Conservation (phyloP, 495 filamentous ascomycete species). For the Amphirosellinia nigrospora region DNA sequence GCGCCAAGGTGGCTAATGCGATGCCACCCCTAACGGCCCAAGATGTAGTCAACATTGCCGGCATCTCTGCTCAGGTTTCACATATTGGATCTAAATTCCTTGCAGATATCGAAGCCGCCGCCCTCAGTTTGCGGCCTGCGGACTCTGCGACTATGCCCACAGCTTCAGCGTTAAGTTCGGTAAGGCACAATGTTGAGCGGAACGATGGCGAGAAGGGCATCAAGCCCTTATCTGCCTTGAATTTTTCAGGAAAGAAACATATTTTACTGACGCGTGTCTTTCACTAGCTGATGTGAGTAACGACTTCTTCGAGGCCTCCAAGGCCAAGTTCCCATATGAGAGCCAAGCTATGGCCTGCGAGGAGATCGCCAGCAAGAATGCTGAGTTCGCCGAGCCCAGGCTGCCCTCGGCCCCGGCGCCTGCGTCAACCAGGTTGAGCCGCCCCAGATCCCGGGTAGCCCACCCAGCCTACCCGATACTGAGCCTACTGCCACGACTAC, state of each 20-base stretch:
- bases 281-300: constrained; percentile 18
- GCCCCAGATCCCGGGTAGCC: not conserved
- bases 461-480: not conserved
- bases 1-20: not conserved
- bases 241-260: not conserved
- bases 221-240: not conserved
- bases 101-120: not conserved
- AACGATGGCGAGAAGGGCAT: not conserved
- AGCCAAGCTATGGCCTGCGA: not conserved
- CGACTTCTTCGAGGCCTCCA: constrained; percentile 13
- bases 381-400: not conserved
- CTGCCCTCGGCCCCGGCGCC: constrained; percentile 5
- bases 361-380: constrained; percentile 11
- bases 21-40: not conserved
- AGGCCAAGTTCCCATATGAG: constrained; percentile 21
- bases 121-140: not conserved
- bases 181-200: constrained; percentile 10
- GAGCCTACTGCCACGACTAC: constrained; percentile 6
- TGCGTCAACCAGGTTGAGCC: constrained; percentile 17
- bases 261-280: not conserved
- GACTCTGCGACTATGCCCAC: constrained; percentile 6
- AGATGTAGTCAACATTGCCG: not conserved
- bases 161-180: not conserved
- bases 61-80: not conserved
- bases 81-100: not conserved